phyloP scores from a whole-genome alignment of 78 protist genomes.

The Monosiga brevicollis region DNA sequence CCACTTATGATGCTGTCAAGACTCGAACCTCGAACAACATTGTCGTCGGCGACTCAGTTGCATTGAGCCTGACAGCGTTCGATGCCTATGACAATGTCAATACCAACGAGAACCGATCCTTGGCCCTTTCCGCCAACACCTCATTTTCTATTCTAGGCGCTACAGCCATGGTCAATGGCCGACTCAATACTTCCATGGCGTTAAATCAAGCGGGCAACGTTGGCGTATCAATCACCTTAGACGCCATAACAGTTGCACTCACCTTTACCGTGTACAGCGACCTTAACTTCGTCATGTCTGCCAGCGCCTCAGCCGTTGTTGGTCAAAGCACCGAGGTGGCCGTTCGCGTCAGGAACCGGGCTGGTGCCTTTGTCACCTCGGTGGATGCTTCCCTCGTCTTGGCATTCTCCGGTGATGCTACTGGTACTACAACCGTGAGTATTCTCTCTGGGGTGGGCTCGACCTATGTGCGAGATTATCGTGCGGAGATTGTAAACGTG shows the following conservation, averaged over 20 bases:
- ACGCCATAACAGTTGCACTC: background rate
- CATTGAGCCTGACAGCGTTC: background rate
- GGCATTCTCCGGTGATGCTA: no score
- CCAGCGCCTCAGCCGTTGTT: no score
- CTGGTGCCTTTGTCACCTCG: no score
- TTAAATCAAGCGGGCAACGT: background rate
- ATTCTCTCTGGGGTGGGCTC: no score
- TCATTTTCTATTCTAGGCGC: background rate
- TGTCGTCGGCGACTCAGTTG: background rate
- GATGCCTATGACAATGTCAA: background rate
- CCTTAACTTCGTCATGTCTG: background rate
- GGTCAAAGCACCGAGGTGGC: no score
- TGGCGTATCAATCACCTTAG: background rate
- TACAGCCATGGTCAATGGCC: background rate
- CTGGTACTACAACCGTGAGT: no score
- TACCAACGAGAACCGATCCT: background rate
- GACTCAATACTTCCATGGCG: background rate
- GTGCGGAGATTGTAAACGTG: no score
- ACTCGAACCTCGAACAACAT: background rate
- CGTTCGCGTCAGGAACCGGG: no score
- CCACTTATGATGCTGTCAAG: background rate
- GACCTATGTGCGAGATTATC: no score
- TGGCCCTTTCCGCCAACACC: background rate
- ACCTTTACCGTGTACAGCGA: background rate
- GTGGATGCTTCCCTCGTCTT: no score